Evolutionary conservation across 2,329 filamentous ascomycete genomes (phyloP).

Genomic region (Pezicula neosporulosa): DNA sequence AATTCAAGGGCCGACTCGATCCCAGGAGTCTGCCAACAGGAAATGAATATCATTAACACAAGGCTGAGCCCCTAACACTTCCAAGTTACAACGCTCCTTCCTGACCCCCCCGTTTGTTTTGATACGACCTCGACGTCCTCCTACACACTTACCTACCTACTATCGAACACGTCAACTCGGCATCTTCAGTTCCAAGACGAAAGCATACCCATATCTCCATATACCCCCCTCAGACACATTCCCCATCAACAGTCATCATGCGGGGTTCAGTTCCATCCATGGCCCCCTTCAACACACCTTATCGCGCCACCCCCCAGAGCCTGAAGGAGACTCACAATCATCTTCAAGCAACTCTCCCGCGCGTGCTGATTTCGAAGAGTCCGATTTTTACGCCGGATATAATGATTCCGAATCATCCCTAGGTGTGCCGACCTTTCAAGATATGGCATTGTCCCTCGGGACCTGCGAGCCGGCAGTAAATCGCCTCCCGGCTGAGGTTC

Average conservation of each 20-base stretch:
- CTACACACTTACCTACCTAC: neutral
- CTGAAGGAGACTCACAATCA: constrained; percentile 29
- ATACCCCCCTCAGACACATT: too few species aligned
- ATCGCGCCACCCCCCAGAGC: constrained; percentile 23
- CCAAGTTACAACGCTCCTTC: too few species aligned
- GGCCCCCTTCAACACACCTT: constrained; percentile 19
- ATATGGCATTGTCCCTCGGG: constrained; percentile 67
- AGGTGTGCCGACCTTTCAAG: constrained; percentile 73
- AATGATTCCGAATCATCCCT: constrained; percentile 95
- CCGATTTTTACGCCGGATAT: constrained; percentile 83
- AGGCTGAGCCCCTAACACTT: too few species aligned
- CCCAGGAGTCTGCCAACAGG: too few species aligned
- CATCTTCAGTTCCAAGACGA: neutral
- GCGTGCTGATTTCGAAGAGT: constrained; percentile 81
- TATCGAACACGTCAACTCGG: neutral
- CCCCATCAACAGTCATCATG: constrained; percentile 12
- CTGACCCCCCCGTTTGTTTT: too few species aligned
- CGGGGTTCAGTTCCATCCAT: constrained; percentile 21
- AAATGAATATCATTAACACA: too few species aligned
- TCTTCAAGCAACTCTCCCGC: constrained; percentile 69
- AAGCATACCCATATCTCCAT: neutral
- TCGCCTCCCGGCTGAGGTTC: constrained; percentile 86
- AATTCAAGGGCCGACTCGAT: too few species aligned
- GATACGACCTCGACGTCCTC: too few species aligned
- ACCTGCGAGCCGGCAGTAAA: constrained; percentile 75